Percentiles rank a stretch among this genome's conserved stretches.
These are phyloP conservation scores for Trichoderma arundinaceum DNA, from an alignment of 2,329 filamentous ascomycete genomes.

Conservation along the genomic window DNA sequence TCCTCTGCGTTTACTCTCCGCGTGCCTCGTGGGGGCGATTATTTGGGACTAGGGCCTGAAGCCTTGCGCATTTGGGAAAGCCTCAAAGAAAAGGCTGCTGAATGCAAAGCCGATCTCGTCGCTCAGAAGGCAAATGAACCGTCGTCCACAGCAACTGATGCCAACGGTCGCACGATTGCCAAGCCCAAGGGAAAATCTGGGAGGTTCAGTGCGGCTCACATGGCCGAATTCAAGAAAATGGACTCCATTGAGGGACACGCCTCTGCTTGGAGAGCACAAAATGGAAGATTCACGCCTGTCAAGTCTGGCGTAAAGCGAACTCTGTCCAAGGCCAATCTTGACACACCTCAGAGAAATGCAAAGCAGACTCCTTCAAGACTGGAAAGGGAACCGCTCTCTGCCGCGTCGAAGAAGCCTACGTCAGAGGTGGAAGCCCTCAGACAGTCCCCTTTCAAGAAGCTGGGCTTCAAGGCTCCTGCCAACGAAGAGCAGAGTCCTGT, in stretches of 20 bases:
- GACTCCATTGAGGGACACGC: conserved; percentile 90
- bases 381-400: conserved; percentile 62
- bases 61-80: conserved; percentile 67
- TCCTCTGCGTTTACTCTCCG: conserved; percentile 71
- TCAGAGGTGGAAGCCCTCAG: conserved; percentile 44
- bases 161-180: conserved; percentile 71
- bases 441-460: conserved; percentile 38
- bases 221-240: conserved; percentile 95
- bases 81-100: conserved; percentile 72
- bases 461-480: conserved; percentile 34
- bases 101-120: conserved; percentile 71
- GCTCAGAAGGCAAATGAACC: conserved; percentile 62
- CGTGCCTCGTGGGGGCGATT: conserved; percentile 61
- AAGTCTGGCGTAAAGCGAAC: conserved; percentile 47
- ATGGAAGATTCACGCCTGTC: conserved; percentile 58
- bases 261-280: conserved; percentile 72
- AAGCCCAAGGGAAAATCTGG: conserved; percentile 77
- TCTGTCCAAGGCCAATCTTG: conserved; percentile 54
- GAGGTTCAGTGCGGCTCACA: conserved; percentile 84
- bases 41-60: conserved; percentile 64
- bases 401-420: conserved; percentile 47
- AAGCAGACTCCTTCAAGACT: conserved; percentile 65
- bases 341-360: conserved; percentile 49
- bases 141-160: conserved; percentile 45
- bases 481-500: conserved; percentile 33